phyloP scores from a whole-genome alignment of 768 basidiomycete species.

The Porpolomopsis calyptriformis region DNA sequence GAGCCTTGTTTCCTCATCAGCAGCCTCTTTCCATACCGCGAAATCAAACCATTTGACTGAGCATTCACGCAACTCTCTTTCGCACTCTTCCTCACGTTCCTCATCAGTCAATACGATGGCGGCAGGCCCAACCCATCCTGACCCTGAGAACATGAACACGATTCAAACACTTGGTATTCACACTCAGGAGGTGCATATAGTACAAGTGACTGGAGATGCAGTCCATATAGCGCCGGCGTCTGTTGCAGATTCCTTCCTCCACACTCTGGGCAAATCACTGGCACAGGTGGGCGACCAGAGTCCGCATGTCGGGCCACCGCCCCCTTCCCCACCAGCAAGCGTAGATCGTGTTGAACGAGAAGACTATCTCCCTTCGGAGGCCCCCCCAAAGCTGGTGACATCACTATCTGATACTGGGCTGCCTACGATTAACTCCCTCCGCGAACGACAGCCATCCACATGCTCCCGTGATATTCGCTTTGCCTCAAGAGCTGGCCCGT shows the following conservation, averaged over 20 bases:
- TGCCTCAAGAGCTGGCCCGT: background rate
- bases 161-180: background rate
- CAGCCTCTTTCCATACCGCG: conserved; percentile 15
- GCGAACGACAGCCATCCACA: background rate
- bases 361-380: conserved; percentile 1
- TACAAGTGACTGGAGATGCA: conserved; percentile 42
- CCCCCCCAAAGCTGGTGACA: conserved; percentile 5
- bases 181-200: conserved; percentile 41
- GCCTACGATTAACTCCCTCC: background rate
- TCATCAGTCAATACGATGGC: conserved; percentile 19
- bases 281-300: conserved; percentile 17
- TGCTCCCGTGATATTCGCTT: background rate
- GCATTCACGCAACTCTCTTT: conserved; percentile 6
- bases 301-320: conserved; percentile 40
- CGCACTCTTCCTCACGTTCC: conserved; percentile 11
- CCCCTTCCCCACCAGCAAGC: conserved; percentile 35
- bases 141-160: conserved; percentile 1
- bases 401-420: no score
- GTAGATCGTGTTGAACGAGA: conserved; percentile 19
- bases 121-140: background rate
- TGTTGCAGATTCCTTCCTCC: conserved; percentile 23
- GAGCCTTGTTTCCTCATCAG: conserved; percentile 12
- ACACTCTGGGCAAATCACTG: conserved; percentile 25
- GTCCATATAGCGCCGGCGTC: conserved; percentile 32
- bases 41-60: conserved; percentile 10